Evolutionary conservation across 257 asterid genomes (phyloP).

Genomic region (Solanum pimpinellifolium): DNA sequence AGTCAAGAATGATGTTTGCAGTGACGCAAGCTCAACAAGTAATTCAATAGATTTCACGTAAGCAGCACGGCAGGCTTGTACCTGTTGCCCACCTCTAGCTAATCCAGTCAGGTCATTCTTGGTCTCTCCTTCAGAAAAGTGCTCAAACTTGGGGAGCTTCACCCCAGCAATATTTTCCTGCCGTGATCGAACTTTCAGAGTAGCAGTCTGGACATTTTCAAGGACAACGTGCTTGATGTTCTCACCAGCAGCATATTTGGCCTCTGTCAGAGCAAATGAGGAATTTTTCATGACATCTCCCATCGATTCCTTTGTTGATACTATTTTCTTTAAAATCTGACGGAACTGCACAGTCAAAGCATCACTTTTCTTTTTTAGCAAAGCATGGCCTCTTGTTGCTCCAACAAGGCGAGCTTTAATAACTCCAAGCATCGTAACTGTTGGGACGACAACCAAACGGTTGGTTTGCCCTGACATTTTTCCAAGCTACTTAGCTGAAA

Average conservation of each 20-base stretch:
- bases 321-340: conserved; percentile 33
- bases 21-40: conserved; percentile 40
- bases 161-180: conserved; percentile 43
- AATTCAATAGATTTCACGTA: conserved; percentile 39
- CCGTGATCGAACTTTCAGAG: conserved; percentile 30
- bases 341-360: conserved; percentile 42
- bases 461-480: conserved; percentile 36
- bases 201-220: conserved; percentile 33
- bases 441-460: conserved; percentile 37
- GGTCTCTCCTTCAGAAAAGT: conserved; percentile 36
- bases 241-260: conserved; percentile 35
- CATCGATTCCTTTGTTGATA: conserved; percentile 35
- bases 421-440: conserved; percentile 40
- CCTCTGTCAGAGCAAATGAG: conserved; percentile 33
- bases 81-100: conserved; percentile 43
- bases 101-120: conserved; percentile 42
- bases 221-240: conserved; percentile 39
- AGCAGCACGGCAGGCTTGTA: conserved; percentile 36
- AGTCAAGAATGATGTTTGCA: conserved; percentile 40
- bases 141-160: conserved; percentile 33
- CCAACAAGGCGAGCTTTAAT: conserved; percentile 38
- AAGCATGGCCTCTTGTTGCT: conserved; percentile 44
- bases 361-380: conserved; percentile 43
- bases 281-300: conserved; percentile 33
- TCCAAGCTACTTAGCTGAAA: neutral